These are phyloP conservation scores for Aureobasidium lini DNA, from an alignment of 2,329 filamentous ascomycete genomes.

Conservation along the genomic window DNA sequence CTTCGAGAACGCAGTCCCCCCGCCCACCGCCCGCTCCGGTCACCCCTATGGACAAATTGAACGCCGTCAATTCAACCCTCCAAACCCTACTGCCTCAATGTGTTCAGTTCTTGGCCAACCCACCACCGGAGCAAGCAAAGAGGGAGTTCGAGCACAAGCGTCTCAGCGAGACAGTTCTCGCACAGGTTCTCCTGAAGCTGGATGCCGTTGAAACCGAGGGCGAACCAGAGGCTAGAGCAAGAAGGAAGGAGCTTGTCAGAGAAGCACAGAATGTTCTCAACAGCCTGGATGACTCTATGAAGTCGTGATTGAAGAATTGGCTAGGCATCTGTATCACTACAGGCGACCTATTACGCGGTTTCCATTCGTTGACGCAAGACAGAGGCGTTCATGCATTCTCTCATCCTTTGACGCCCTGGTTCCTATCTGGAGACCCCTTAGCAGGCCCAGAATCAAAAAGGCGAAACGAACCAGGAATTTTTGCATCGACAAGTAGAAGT, in stretches of 20 bases:
- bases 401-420: no score
- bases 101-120: conserved; percentile 51
- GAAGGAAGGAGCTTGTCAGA: conserved; percentile 65
- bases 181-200: conserved; percentile 67
- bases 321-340: background rate
- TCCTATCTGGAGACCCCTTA: no score
- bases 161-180: conserved; percentile 67
- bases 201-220: conserved; percentile 70
- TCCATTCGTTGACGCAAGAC: no score
- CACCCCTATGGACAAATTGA: conserved; percentile 55
- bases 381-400: no score
- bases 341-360: no score
- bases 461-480: no score
- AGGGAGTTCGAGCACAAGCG: conserved; percentile 66
- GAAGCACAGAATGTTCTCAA: conserved; percentile 61
- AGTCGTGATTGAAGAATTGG: background rate
- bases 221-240: conserved; percentile 54
- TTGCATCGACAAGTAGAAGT: no score
- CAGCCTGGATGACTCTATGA: conserved; percentile 48
- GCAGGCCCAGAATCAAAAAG: no score
- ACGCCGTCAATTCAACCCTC: conserved; percentile 59
- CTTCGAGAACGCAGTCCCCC: conserved; percentile 32
- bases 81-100: conserved; percentile 58
- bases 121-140: conserved; percentile 61
- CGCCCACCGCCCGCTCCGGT: conserved; percentile 29